Evolutionary conservation across 768 basidiomycete genomes (phyloP), one percentile per base, ranked within the genome.

Genomic region (Gelatoporia subvermispora): DNA sequence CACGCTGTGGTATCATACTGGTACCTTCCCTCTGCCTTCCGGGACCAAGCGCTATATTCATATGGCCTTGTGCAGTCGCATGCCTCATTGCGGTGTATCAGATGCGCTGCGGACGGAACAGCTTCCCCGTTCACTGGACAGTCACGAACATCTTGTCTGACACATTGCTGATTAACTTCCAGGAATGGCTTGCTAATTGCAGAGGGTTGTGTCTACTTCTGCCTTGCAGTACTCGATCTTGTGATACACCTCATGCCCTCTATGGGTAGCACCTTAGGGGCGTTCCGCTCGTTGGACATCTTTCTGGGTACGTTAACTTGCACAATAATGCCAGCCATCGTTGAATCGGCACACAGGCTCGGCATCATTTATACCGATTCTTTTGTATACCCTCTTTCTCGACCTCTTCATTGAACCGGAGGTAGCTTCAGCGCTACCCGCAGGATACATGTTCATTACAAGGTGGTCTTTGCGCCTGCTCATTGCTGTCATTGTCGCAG

Each of bases 121-220:
- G n/a, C n/a, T n/a, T n/a, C n/a, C n/a, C n/a, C n/a, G n/a, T n/a
- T n/a, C n/a, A n/a, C n/a, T n/a, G n/a, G n/a, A n/a, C n/a, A n/a
- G n/a, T n/a, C n/a, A n/a, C n/a, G n/a, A n/a, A n/a, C n/a, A n/a
- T n/a, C n/a, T n/a, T n/a, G n/a, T n/a, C n/a, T n/a, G n/a, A 41
- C 23, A 21, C 9, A 10, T 18, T 9, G 15, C 17, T 20, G 28
- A 31, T 13, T 7, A 13, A 11, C 9, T 5, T 31, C 13, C 13
- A 31, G 28, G 13, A 31, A 82, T 48, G 71, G 80, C 38, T 66
- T 88, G 24, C 71, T 91, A 34, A 74, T 72, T 23, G 72, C 72
- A 18, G 88, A 91, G 60, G 77, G 79, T 56, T 75, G 79, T 63
- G 55, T 75, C 35, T 84, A 82, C 67, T 75, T 85, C 55, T 43